Evolutionary conservation across 192 early-diverging fungal species (phyloP).

Genomic region (Bifiguratus adelaidae): DNA sequence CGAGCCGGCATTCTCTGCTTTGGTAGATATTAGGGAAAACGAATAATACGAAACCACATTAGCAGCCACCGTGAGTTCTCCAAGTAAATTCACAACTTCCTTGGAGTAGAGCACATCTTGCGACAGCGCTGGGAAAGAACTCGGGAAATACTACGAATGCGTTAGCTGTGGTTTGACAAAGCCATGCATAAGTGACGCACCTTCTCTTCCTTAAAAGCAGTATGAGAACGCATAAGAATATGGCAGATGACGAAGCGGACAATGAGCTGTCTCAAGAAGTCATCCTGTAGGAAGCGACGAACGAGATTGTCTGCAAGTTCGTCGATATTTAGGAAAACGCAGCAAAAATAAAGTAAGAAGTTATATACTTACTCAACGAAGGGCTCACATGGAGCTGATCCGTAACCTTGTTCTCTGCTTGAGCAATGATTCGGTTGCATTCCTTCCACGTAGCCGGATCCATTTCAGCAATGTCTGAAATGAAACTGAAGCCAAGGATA

Average conservation of each 20-base stretch:
- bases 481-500: conserved; percentile 78
- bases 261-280: conserved; percentile 85
- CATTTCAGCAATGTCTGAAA: conserved; percentile 56
- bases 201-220: conserved; percentile 43
- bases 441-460: conserved; percentile 59
- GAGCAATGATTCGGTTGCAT: conserved; percentile 38
- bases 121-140: conserved; percentile 51
- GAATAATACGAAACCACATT: conserved; percentile 34
- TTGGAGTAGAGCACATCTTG: conserved; percentile 41
- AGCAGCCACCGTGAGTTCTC: conserved; percentile 32
- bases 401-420: conserved; percentile 38
- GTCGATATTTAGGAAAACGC: neutral
- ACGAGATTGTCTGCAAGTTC: conserved; percentile 22
- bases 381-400: conserved; percentile 17
- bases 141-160: conserved; percentile 48
- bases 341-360: neutral
- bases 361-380: neutral
- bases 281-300: conserved; percentile 77
- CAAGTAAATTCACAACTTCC: conserved; percentile 46
- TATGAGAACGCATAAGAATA: conserved; percentile 59
- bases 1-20: too few relatives aligned
- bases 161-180: neutral
- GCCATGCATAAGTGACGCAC: conserved; percentile 13
- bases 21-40: conserved; percentile 8
- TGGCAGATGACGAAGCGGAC: conserved; percentile 72